phyloP scores from a whole-genome alignment of 306 rosid species.

The Clitoria ternatea region DNA sequence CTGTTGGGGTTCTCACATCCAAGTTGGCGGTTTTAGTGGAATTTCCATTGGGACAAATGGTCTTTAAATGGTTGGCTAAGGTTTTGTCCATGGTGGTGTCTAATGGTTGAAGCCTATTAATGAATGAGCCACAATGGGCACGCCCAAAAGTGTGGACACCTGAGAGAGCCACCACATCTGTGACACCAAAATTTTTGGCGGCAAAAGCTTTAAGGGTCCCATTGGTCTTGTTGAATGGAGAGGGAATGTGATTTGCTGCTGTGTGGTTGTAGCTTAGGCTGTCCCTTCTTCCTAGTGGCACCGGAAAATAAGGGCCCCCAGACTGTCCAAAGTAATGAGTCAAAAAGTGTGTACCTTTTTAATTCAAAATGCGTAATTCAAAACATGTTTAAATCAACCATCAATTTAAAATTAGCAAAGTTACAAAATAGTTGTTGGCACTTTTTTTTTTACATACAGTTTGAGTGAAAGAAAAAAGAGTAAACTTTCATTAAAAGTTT shows the following conservation, averaged over 20 bases:
- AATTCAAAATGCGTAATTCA: too few relatives aligned
- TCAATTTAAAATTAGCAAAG: too few relatives aligned
- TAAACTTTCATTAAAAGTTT: too few relatives aligned
- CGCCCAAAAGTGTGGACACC: slow-evolving; percentile 56
- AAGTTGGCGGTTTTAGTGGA: slow-evolving; percentile 17
- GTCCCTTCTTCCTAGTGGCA: slow-evolving; percentile 53
- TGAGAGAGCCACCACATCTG: slow-evolving; percentile 45
- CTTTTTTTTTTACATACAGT: too few relatives aligned
- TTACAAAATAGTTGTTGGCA: too few relatives aligned
- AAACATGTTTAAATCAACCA: too few relatives aligned
- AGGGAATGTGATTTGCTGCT: slow-evolving; percentile 28
- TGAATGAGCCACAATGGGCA: slow-evolving; percentile 36
- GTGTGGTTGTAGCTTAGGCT: slow-evolving; percentile 24
- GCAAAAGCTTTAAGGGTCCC: not conserved
- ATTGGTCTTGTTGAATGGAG: slow-evolving; percentile 20
- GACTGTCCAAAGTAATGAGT: slow-evolving; percentile 31
- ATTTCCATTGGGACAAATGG: not conserved
- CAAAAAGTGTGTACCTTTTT: too few relatives aligned
- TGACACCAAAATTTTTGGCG: slow-evolving; percentile 28
- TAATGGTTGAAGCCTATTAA: slow-evolving; percentile 17
- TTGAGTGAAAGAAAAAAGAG: too few relatives aligned
- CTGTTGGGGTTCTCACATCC: slow-evolving; percentile 36
- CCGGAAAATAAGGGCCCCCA: slow-evolving; percentile 42
- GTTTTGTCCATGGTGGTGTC: slow-evolving; percentile 38
- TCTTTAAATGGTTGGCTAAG: slow-evolving; percentile 22